Evolutionary conservation across 2,329 filamentous ascomycete species (phyloP), one percentile per base, ranked within the genome.

Genomic region (Scedosporium aurantiacum): DNA sequence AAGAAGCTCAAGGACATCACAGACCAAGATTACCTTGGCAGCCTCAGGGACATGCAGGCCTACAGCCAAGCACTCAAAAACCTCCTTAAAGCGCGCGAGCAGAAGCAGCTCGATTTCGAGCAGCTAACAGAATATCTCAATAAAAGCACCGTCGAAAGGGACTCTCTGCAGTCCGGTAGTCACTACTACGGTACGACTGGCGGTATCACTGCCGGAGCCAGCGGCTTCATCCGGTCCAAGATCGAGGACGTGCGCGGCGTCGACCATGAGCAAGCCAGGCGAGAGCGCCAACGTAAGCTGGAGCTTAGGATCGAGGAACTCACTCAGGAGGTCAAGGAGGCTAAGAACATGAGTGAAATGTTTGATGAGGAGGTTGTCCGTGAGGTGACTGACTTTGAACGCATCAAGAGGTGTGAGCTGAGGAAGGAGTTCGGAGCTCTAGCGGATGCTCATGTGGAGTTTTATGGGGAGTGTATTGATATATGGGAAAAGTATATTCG

Each of bases 51-150:
- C 75, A 96, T 97, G 92, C 90, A 95, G 68, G 88, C 91, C 27
- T 99, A 97, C 74, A 93, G 91, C 66, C 77, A 83, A n/a, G 88
- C 91, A 0, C 79, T 97, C 56, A 96, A 96, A 74, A 82, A 85
- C 25, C 85, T 99, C 4, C 85, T 99, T 65, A 96, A 96, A 73
- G 90, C 90, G 1, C 87, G 94, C 41, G 94, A 99, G 76, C 91
- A 95, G 76, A 99, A 99, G 72, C 94, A 99, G 73, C 87, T 99
- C 62, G 94, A 99, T 76, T 96, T 93, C 70, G 94, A 99, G 75
- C 92, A 91, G 66, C 81, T 99, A 40, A 96, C 91, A 28, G 93
- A 97, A 71, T 97, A 97, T 73, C 88, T 97, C 60, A 90, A 90
- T 76, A 96, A 96, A 72, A 91, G 90, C 0, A 91, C 90, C 2